phyloP scores from a whole-genome alignment of 2,329 filamentous ascomycete genomes.

The Achaetomium macrosporum region DNA sequence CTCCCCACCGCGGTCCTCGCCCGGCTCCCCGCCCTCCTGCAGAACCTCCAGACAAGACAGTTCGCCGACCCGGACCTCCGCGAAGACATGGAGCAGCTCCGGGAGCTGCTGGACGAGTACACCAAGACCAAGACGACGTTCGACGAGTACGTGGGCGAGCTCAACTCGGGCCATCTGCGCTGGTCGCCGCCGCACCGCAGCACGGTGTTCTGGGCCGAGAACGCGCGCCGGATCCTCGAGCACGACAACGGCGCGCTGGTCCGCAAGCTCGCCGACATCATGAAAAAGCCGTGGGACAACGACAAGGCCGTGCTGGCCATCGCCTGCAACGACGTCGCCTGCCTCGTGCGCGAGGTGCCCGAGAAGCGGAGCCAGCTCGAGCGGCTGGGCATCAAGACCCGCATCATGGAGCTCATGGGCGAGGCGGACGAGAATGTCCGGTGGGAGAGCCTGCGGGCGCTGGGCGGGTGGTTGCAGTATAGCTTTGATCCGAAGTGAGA shows the following conservation, averaged over 20 bases:
- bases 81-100: conserved; percentile 56
- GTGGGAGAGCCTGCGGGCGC: conserved; percentile 85
- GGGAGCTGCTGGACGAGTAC: conserved; percentile 60
- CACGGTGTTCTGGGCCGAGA: conserved; percentile 84
- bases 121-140: conserved; percentile 70
- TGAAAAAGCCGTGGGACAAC: conserved; percentile 66
- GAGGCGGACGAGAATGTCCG: conserved; percentile 81
- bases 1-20: conserved; percentile 83
- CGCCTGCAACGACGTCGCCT: conserved; percentile 88
- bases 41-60: conserved; percentile 57
- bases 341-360: conserved; percentile 79
- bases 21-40: conserved; percentile 64
- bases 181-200: conserved; percentile 91
- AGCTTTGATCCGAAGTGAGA: conserved; percentile 46
- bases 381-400: conserved; percentile 74
- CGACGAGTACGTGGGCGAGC: conserved; percentile 83
- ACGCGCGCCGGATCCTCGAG: conserved; percentile 80
- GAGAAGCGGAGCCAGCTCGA: conserved; percentile 77
- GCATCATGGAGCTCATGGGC: conserved; percentile 91
- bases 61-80: conserved; percentile 59
- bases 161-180: conserved; percentile 78
- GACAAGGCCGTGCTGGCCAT: conserved; percentile 87
- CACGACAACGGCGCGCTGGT: conserved; percentile 73
- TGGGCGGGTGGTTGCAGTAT: conserved; percentile 62
- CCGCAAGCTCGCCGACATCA: conserved; percentile 77